These are phyloP conservation scores for Aspergillus piperis DNA, from an alignment of 2,329 filamentous ascomycete species.

Conservation along the genomic window DNA sequence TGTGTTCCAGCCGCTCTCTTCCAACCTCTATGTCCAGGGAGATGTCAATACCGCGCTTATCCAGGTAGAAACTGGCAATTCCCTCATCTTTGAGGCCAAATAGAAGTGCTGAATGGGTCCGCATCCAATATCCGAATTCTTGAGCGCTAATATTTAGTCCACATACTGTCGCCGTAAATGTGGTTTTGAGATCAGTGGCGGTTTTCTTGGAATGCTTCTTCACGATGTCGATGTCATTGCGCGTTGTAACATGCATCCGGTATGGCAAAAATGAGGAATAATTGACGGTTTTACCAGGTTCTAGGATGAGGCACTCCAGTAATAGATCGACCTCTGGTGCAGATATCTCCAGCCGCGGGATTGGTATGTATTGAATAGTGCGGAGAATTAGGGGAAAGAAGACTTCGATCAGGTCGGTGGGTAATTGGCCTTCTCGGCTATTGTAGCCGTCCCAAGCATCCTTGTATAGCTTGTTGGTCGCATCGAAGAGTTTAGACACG, in stretches of 20 bases:
- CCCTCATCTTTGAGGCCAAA: conserved; percentile 78
- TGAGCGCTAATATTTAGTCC: conserved; percentile 82
- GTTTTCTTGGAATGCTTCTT: conserved; percentile 72
- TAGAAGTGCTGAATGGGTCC: conserved; percentile 69
- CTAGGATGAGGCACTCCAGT: conserved; percentile 85
- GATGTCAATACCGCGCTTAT: conserved; percentile 84
- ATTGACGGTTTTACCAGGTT: conserved; percentile 83
- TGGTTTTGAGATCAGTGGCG: conserved; percentile 66
- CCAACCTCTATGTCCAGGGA: conserved; percentile 82
- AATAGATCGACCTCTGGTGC: conserved; percentile 81
- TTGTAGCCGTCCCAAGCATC: conserved; percentile 68
- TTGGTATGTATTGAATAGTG: conserved; percentile 81
- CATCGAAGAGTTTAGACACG: conserved; percentile 67
- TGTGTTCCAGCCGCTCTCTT: conserved; percentile 74
- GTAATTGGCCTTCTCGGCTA: conserved; percentile 68
- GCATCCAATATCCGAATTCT: conserved; percentile 87
- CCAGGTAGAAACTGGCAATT: conserved; percentile 80
- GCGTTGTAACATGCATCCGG: conserved; percentile 75
- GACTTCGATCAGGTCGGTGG: conserved; percentile 74
- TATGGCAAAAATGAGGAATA: conserved; percentile 87
- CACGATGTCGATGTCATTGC: conserved; percentile 82
- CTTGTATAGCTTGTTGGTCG: conserved; percentile 66
- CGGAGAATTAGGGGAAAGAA: conserved; percentile 78
- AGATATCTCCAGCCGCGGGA: conserved; percentile 84
- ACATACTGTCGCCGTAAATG: conserved; percentile 75